phyloP scores from a whole-genome alignment of 2,329 filamentous ascomycete species.

The Trichophyton benhamiae region DNA sequence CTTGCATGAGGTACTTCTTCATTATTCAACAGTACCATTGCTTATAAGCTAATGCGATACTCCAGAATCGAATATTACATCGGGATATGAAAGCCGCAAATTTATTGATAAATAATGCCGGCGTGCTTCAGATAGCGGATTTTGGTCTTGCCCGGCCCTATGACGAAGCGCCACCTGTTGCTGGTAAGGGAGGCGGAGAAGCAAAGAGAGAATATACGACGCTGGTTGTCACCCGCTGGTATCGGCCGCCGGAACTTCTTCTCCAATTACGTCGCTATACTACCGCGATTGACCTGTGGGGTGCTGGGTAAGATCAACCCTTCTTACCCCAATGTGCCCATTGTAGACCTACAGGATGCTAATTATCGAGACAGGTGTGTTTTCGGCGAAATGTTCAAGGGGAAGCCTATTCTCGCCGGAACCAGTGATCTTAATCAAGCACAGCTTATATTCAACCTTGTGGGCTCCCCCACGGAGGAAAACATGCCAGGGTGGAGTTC shows the following conservation, averaged over 20 bases:
- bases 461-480: conserved; percentile 77
- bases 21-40: background rate
- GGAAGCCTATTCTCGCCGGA: conserved; percentile 83
- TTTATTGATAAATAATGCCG: conserved; percentile 85
- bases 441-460: conserved; percentile 84
- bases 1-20: conserved; percentile 55
- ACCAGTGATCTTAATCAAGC: conserved; percentile 82
- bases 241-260: conserved; percentile 83
- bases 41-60: conserved; percentile 20
- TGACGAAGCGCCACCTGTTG: conserved; percentile 65
- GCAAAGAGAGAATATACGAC: conserved; percentile 86
- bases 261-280: conserved; percentile 83
- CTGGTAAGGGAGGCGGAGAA: conserved; percentile 69
- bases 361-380: conserved; percentile 55
- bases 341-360: background rate
- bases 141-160: conserved; percentile 92
- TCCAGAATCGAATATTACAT: conserved; percentile 65
- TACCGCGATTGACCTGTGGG: conserved; percentile 97
- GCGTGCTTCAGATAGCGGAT: conserved; percentile 90
- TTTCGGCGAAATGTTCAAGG: conserved; percentile 93
- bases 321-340: background rate
- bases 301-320: conserved; percentile 59
- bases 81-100: conserved; percentile 99
- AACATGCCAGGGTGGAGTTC: conserved; percentile 85
- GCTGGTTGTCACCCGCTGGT: conserved; percentile 95